Percentiles rank a stretch among this genome's conserved stretches.
Evolutionary conservation across 768 basidiomycete species (phyloP).

Genomic region (Lactarius indigo): DNA sequence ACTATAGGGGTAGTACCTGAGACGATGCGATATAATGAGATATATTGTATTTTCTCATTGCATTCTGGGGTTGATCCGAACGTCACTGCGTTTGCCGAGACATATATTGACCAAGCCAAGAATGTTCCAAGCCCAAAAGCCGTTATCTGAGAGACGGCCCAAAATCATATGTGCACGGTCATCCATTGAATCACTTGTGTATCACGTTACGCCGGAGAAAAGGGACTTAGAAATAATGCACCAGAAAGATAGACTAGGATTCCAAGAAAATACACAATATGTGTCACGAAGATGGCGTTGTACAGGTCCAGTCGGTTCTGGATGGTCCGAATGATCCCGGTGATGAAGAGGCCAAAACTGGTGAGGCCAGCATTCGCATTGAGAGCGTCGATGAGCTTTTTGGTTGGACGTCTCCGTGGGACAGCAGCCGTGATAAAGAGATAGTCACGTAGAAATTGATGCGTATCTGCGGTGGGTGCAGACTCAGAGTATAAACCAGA

Average conservation of each 20-base stretch:
- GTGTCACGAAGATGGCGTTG: slow-evolving; percentile 3
- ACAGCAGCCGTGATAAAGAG: not conserved
- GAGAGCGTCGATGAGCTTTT: not conserved
- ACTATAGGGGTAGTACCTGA: too few species aligned
- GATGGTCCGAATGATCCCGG: not conserved
- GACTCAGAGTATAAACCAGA: not conserved
- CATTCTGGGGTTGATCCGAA: too few species aligned
- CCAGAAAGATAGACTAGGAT: slow-evolving; percentile 6
- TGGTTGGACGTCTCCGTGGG: not conserved
- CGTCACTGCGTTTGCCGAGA: too few species aligned
- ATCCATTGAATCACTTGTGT: too few species aligned
- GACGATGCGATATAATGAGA: too few species aligned
- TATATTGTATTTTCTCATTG: too few species aligned
- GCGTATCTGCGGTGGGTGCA: not conserved
- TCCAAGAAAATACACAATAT: not conserved
- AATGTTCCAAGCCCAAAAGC: too few species aligned
- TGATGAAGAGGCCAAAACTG: not conserved
- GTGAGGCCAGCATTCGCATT: not conserved
- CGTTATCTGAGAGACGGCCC: not conserved
- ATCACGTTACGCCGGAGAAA: too few species aligned
- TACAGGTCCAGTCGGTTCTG: slow-evolving; percentile 3
- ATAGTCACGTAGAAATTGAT: too few species aligned
- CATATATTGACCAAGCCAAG: too few species aligned
- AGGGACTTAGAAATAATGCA: slow-evolving; percentile 2
- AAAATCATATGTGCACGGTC: too few species aligned